A percentile compares a stretch with the other conserved stretches of the same genome.
Conservation (phyloP, 495 filamentous ascomycete species). For the Penicillium fimorum region DNA sequence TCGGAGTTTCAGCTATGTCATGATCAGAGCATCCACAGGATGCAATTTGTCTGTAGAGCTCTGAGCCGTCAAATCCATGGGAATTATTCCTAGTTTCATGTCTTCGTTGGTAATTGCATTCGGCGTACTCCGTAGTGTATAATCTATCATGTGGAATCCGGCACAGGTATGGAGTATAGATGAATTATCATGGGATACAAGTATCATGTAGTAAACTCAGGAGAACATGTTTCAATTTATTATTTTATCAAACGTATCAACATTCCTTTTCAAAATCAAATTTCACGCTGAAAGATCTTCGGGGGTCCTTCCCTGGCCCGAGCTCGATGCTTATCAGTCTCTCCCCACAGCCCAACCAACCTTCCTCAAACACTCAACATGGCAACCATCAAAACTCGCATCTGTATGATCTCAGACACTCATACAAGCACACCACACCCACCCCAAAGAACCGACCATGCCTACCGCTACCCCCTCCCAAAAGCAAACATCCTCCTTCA, state of each 20-base stretch:
- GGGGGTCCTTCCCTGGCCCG: neutral
- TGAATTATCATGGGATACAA: too few relatives aligned
- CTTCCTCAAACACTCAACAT: slow-evolving; percentile 13
- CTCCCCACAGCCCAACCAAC: neutral
- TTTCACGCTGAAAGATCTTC: neutral
- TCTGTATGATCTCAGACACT: slow-evolving; percentile 65
- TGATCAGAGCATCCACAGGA: slow-evolving; percentile 44
- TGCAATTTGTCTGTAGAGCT: slow-evolving; percentile 46
- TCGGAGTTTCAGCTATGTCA: slow-evolving; percentile 51
- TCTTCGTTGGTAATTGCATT: slow-evolving; percentile 17
- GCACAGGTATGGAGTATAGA: too few relatives aligned
- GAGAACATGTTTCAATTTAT: neutral
- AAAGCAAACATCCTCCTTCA: slow-evolving; percentile 66
- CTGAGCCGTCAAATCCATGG: slow-evolving; percentile 44
- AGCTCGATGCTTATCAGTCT: neutral
- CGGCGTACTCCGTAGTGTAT: neutral
- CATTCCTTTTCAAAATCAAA: too few relatives aligned
- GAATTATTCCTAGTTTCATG: slow-evolving; percentile 36
- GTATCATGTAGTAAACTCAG: neutral
- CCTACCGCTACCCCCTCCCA: slow-evolving; percentile 52
- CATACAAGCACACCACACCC: slow-evolving; percentile 46
- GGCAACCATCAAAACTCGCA: slow-evolving; percentile 42
- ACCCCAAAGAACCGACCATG: slow-evolving; percentile 18
- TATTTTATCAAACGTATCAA: neutral
- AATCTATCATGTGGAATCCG: too few relatives aligned